Conservation (phyloP, 805 yeast genomes). For the Tanozyma kutaoensis region DNA sequence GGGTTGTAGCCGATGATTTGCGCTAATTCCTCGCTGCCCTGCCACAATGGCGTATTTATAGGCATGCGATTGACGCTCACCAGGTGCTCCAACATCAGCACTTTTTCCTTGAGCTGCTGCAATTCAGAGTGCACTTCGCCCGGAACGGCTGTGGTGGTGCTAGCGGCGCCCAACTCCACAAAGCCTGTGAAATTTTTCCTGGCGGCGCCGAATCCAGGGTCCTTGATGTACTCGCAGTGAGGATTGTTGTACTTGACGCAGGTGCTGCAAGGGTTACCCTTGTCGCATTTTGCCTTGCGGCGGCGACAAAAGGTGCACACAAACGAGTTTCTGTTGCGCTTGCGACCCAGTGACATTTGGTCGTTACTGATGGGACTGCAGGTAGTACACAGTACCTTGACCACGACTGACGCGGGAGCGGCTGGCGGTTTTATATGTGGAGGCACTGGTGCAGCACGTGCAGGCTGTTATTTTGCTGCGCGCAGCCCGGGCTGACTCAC, state of each 20-base stretch:
- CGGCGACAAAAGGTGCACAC: not conserved
- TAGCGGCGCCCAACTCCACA: not conserved
- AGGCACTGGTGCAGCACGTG: no score
- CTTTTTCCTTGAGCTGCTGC: constrained; percentile 7
- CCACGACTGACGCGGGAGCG: no score
- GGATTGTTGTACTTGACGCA: constrained; percentile 17
- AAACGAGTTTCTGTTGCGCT: not conserved
- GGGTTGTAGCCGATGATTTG: constrained; percentile 6
- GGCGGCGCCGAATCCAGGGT: constrained; percentile 1
- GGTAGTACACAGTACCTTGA: no score
- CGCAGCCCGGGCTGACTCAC: no score
- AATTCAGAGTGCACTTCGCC: constrained; percentile 7
- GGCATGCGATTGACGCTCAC: constrained; percentile 1
- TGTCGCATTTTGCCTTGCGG: constrained; percentile 36
- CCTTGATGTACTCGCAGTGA: constrained; percentile 13
- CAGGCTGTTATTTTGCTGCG: no score
- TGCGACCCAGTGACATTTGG: not conserved
- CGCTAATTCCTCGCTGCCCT: constrained; percentile 1
- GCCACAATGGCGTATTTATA: constrained; percentile 1
- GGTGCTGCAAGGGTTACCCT: constrained; percentile 51
- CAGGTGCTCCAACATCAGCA: constrained; percentile 8
- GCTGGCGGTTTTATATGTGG: no score
- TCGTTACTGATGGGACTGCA: no score
- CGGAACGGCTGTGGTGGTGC: not conserved
- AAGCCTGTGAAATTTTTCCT: not conserved